phyloP scores from a whole-genome alignment of 2,329 filamentous ascomycete genomes.

The Aspergillus ruber region DNA sequence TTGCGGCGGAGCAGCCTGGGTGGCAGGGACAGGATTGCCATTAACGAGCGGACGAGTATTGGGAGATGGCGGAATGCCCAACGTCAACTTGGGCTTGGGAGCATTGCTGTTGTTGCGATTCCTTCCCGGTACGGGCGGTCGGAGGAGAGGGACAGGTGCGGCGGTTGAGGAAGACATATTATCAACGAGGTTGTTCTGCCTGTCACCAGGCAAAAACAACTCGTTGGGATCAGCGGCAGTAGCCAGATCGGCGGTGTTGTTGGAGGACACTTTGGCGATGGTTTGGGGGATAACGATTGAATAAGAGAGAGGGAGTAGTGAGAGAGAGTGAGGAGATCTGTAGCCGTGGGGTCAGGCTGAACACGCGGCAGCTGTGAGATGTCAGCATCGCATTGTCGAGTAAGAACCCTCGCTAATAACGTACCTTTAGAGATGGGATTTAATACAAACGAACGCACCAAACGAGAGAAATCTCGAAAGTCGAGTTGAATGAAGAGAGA shows the following conservation, averaged over 20 bases:
- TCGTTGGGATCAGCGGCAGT: constrained; percentile 34
- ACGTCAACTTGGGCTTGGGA: constrained; percentile 66
- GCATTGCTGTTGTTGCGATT: constrained; percentile 55
- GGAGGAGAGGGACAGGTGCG: constrained; percentile 71
- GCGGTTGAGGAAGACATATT: constrained; percentile 58
- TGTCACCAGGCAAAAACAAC: constrained; percentile 35
- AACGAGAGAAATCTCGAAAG: not conserved
- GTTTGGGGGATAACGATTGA: not conserved
- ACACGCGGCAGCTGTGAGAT: constrained; percentile 6
- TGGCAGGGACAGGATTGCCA: constrained; percentile 40
- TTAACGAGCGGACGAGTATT: constrained; percentile 64
- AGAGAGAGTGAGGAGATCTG: not conserved
- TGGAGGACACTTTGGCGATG: constrained; percentile 12
- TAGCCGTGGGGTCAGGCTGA: constrained; percentile 7
- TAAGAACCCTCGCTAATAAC: too few species aligned
- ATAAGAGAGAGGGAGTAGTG: constrained; percentile 1
- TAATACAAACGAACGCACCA: not conserved
- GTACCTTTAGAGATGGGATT: too few species aligned
- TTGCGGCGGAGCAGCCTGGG: constrained; percentile 21
- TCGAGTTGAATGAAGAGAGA: not conserved
- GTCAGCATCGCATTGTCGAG: not conserved
- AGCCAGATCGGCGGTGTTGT: constrained; percentile 29
- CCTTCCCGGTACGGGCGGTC: constrained; percentile 70
- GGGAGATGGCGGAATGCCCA: constrained; percentile 84
- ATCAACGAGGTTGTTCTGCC: constrained; percentile 37